These are phyloP conservation scores for Quercus tomentella DNA, from an alignment of 331 rosid genomes.

Conservation along the genomic window DNA sequence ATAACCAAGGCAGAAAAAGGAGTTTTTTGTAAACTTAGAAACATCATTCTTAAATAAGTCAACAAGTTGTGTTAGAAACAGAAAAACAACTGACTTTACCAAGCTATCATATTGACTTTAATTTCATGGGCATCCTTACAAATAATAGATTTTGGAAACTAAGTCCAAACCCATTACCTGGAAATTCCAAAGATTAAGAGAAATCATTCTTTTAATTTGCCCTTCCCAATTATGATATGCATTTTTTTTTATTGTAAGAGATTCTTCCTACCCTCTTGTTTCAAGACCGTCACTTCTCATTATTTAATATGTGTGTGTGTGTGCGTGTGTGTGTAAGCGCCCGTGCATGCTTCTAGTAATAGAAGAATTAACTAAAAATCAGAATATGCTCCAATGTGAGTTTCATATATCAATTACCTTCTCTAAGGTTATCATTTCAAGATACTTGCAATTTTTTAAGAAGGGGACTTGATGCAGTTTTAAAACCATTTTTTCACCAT, in stretches of 20 bases:
- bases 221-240: not conserved
- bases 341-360: accelerated
- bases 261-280: not conserved
- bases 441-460: not conserved
- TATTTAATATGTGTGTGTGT: too few species aligned
- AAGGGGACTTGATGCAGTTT: not conserved
- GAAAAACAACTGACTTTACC: not conserved
- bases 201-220: not conserved
- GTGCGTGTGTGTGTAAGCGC: accelerated
- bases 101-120: not conserved
- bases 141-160: not conserved
- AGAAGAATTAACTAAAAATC: not conserved
- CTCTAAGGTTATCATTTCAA: not conserved
- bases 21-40: not conserved
- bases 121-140: not conserved
- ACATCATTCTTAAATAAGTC: not conserved
- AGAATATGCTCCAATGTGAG: not conserved
- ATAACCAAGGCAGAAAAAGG: not conserved
- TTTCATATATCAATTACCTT: not conserved
- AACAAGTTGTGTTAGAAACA: not conserved
- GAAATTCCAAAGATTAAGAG: not conserved
- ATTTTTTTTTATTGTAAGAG: not conserved
- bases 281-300: not conserved
- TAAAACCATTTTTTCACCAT: not conserved
- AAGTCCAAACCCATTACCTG: not conserved